Conservation (phyloP, 805 yeast genomes). For the Saccharomycopsis fodiens region DNA sequence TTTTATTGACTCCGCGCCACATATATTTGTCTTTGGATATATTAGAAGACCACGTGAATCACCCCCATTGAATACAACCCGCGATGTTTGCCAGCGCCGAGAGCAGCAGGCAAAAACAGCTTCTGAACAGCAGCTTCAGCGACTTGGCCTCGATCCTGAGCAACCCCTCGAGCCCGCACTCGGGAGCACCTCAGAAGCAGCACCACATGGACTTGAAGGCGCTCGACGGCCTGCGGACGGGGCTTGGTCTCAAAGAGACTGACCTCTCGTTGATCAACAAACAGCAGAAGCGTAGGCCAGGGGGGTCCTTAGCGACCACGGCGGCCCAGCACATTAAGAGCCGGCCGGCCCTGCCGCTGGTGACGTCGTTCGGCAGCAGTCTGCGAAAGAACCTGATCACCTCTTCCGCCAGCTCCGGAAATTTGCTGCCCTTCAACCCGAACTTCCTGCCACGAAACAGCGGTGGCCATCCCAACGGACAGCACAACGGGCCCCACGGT, state of each 20-base stretch:
- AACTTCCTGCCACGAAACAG: conserved; percentile 6
- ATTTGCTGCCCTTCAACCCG: conserved; percentile 15
- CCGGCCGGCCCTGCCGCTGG: conserved; percentile 6
- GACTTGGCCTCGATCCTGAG: conserved; percentile 2
- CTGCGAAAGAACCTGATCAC: conserved; percentile 10
- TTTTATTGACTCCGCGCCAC: neutral
- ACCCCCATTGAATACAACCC: neutral
- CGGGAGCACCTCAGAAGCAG: conserved; percentile 1
- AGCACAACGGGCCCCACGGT: conserved; percentile 6
- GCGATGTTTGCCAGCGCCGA: conserved; percentile 3
- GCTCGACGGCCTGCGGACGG: conserved; percentile 4
- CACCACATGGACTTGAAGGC: conserved; percentile 13
- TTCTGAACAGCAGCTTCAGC: neutral
- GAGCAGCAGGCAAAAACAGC: conserved; percentile 4
- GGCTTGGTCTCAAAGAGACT: conserved; percentile 17
- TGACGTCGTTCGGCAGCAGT: neutral
- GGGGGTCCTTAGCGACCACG: conserved; percentile 19
- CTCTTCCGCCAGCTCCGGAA: conserved; percentile 7
- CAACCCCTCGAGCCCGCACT: neutral
- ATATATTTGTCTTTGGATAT: neutral
- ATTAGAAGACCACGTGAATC: neutral
- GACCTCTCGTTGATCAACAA: conserved; percentile 15
- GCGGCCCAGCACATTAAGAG: conserved; percentile 19
- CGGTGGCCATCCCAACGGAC: neutral
- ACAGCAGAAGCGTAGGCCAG: conserved; percentile 18